Conservation (phyloP, 169 alveolate species). For the Eimeria zaria region DNA sequence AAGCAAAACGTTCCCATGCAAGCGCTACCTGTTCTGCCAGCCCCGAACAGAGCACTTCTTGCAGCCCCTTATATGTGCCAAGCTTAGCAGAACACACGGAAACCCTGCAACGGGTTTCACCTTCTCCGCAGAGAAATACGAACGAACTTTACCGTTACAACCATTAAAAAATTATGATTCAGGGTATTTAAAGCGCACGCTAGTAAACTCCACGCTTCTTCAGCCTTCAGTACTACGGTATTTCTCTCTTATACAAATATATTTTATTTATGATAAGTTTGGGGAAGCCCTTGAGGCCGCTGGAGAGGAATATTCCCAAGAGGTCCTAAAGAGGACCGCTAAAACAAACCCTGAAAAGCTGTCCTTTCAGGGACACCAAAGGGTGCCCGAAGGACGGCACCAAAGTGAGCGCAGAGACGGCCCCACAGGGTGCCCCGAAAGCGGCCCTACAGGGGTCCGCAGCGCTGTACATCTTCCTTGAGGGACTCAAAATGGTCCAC, state of each 20-base stretch:
- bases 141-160: too few relatives aligned
- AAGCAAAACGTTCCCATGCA: neutral
- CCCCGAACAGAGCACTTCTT: neutral
- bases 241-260: too few relatives aligned
- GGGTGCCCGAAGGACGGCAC: too few relatives aligned
- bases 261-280: too few relatives aligned
- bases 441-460: slow-evolving; percentile 65
- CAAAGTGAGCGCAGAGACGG: too few relatives aligned
- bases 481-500: slow-evolving; percentile 62
- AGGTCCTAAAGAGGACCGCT: neutral
- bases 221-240: too few relatives aligned
- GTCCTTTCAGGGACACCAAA: neutral
- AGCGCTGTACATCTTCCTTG: slow-evolving; percentile 57
- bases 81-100: neutral
- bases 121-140: too few relatives aligned
- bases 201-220: too few relatives aligned
- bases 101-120: neutral
- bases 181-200: too few relatives aligned
- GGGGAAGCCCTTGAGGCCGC: neutral
- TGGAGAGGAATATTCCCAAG: neutral
- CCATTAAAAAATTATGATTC: too few relatives aligned
- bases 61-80: neutral
- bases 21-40: neutral
- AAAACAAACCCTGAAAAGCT: neutral
- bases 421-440: too few relatives aligned